Evolutionary conservation across 129 eudicot genomes (phyloP).

Genomic region (Flaveria bidentis): DNA sequence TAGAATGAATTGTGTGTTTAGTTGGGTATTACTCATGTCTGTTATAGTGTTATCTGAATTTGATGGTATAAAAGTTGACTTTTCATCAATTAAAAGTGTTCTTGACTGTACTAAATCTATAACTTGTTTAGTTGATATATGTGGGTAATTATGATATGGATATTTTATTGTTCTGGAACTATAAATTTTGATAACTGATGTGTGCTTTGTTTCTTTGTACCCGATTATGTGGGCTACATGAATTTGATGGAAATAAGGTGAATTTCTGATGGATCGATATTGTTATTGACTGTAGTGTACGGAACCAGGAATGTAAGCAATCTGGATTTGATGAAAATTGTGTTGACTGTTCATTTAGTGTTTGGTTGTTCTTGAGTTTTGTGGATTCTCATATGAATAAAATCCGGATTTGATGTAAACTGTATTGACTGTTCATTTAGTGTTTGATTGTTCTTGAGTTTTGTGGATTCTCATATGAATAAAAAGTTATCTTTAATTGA

Average conservation of each 20-base stretch:
- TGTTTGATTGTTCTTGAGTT: background rate
- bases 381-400: background rate
- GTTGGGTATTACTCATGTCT: background rate
- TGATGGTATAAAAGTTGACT: background rate
- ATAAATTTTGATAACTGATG: no score
- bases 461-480: background rate
- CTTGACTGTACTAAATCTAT: background rate
- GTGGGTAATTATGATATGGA: background rate
- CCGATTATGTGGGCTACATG: background rate
- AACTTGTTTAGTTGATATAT: background rate
- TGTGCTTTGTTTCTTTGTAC: background rate
- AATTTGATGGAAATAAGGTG: background rate
- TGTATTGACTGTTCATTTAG: background rate
- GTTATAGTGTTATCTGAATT: background rate
- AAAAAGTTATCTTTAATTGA: background rate
- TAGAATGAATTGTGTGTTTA: background rate
- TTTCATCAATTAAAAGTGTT: background rate
- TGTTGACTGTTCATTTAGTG: background rate
- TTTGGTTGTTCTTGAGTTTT: background rate
- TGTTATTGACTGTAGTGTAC: background rate
- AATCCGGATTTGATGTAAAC: background rate
- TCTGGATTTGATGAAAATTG: background rate
- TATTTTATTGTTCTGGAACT: background rate
- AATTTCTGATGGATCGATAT: background rate
- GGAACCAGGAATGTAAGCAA: background rate